These are phyloP conservation scores for Lenwebbia sp. DNA, from an alignment of 345 rosid species.

Conservation along the genomic window DNA sequence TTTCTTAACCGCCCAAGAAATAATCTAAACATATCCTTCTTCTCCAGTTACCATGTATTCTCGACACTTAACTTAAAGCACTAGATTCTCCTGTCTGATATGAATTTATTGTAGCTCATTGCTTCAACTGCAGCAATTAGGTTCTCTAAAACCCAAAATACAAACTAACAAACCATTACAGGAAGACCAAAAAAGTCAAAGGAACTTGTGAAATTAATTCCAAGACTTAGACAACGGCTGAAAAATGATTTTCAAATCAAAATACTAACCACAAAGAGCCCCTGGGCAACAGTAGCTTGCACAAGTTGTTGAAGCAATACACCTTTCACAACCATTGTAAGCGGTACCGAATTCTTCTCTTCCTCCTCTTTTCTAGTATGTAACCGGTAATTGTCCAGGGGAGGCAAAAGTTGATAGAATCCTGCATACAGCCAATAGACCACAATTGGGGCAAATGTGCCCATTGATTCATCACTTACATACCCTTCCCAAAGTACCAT, in stretches of 20 bases:
- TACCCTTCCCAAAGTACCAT: slow-evolving; percentile 80
- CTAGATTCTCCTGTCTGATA: neutral
- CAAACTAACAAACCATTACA: neutral
- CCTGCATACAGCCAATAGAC: slow-evolving; percentile 70
- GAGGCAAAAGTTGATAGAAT: slow-evolving; percentile 50
- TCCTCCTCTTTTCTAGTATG: slow-evolving; percentile 57
- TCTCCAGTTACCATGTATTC: neutral
- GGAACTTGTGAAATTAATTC: neutral
- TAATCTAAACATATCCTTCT: neutral
- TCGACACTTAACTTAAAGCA: neutral
- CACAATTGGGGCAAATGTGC: slow-evolving; percentile 59
- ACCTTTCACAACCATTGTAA: slow-evolving; percentile 39
- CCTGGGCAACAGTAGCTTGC: slow-evolving; percentile 55
- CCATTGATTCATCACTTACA: slow-evolving; percentile 62
- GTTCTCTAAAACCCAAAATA: neutral
- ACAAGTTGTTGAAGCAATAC: slow-evolving; percentile 65
- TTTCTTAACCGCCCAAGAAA: neutral
- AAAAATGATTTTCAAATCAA: neutral
- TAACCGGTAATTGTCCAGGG: slow-evolving; percentile 41
- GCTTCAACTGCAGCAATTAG: neutral
- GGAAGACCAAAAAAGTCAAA: neutral
- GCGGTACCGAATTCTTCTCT: slow-evolving; percentile 47
- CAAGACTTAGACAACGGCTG: neutral
- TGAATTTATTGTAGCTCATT: neutral
- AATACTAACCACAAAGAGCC: slow-evolving; percentile 43